Percentiles rank a stretch among this genome's conserved stretches.
Evolutionary conservation across 371 early-diverging fungal species (phyloP).

Genomic region (Choanephora cucurbitarum): DNA sequence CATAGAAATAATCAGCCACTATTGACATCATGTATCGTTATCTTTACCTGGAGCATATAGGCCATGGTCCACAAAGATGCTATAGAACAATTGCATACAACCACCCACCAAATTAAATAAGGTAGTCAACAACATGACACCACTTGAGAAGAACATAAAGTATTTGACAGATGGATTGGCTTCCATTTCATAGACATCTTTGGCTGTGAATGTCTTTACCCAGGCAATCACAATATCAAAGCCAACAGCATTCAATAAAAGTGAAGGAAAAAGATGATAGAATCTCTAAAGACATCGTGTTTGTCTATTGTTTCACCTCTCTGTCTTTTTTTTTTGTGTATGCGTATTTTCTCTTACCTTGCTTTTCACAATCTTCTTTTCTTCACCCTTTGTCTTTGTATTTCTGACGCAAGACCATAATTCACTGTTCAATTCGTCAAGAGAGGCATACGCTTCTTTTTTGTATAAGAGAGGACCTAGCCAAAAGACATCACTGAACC

Average conservation of each 20-base stretch:
- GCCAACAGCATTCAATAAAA: conserved; percentile 8
- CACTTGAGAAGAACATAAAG: conserved; percentile 2
- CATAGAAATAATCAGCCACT: too few relatives aligned
- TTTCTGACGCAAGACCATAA: conserved; percentile 15
- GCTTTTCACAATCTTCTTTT: neutral
- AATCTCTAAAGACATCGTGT: conserved; percentile 6
- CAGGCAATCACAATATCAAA: conserved; percentile 11
- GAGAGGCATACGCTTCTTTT: conserved; percentile 9
- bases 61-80: conserved; percentile 6
- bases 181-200: conserved; percentile 12
- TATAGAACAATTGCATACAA: conserved; percentile 11
- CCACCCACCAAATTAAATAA: conserved; percentile 13
- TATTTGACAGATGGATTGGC: neutral
- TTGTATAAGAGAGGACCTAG: conserved; percentile 15
- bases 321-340: neutral
- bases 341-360: neutral
- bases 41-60: conserved; percentile 16
- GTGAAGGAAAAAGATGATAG: conserved; percentile 15
- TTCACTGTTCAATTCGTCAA: conserved; percentile 10
- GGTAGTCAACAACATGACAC: conserved; percentile 9
- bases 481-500: conserved; percentile 16
- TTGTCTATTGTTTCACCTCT: neutral
- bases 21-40: neutral
- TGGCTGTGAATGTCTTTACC: conserved; percentile 14
- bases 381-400: neutral